Evolutionary conservation across 345 rosid genomes (phyloP), one percentile per base, ranked within the genome.

Genomic region (Isatis tinctoria): DNA sequence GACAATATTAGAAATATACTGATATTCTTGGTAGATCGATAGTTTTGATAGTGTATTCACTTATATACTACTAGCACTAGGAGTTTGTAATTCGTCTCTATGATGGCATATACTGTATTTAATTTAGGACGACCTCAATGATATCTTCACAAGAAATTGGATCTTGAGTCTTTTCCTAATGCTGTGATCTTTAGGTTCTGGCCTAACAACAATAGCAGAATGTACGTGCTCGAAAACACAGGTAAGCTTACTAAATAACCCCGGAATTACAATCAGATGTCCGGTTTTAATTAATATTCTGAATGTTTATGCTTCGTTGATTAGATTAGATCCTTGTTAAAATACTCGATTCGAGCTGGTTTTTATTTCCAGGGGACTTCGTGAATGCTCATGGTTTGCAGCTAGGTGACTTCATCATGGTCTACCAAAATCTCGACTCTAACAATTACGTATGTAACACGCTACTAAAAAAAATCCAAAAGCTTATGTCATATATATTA

Each of bases 171-270:
- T 43, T 49, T 37, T 24, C 13, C 60, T 74, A 61, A 62, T 44
- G 40, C 67, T 59, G 10, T 77, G 18, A 61, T 81, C 36, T 53
- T 17, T 88, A 96, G 99, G 88, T 96, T 86, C 78, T 92, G 99
- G 98, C 99, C 99, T 17, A 92, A 92, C 65, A 96, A 96, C 89
- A 96, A 87, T 61, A 96, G 99, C 74, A 76, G 98, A 49, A 96
- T 96, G 98, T 92, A 96, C 58, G 98, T 96, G 36, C 88, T 96
- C 8, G 99, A 96, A 80, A 96, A 96, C 56, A 95, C 98, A 5
- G 99, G 99, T 96, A 64, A 53, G 84, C 17, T 59, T 36, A 26
- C 18, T 22, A 69, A 57, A n/a, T n/a, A n/a, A n/a, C n/a, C 22
- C 8, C 18, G 2, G 43, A 3, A 8, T 6, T 5, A 35, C 35